Base-by-base conservation (phyloP, 192 early-diverging fungal species). In the Mortierella claussenii region DNA sequence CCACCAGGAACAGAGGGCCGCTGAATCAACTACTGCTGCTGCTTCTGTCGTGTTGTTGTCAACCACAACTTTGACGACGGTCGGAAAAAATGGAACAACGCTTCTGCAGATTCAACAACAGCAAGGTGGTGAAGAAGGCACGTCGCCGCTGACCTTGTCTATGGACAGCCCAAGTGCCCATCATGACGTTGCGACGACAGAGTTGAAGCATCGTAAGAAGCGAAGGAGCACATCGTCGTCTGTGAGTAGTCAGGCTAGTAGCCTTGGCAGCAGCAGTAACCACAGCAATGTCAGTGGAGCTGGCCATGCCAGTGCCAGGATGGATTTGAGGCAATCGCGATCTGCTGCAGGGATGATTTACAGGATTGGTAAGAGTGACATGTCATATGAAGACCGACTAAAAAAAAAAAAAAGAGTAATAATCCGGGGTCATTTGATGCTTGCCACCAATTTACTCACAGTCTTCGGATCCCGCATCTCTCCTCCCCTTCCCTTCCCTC, bases 321-420 rank as follows among this genome's bases (percentile, higher is more conserved):
- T 76, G 64, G 73, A 76, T 52, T 44, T 76, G 30, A 42, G 74
- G 28, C 65, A 78, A 48, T 53, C 64, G 28, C 40, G 56, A 33
- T 36, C 69, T 37, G 65, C 62, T 1, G 65, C 75, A 4, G 64
- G 56, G 8, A 48, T 73, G 75, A 42, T 69, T 6, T 80, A 69
- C 45, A 45, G 73, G 24, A 67, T 76, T 37, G 73, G 73, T 76
- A 62, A 60, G 37, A 10, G 13, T 7, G 37, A 40, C 37, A 40
- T 40, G 37, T 40, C 37, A 40, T 40, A 40, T 40, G 37, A n/a
- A n/a, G n/a, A n/a, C n/a, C n/a, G n/a, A n/a, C n/a, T n/a, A n/a
- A n/a, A n/a, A n/a, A n/a, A n/a, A n/a, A n/a, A n/a, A n/a, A n/a
- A n/a, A n/a, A n/a, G n/a, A n/a, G n/a, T n/a, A n/a, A n/a, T n/a